Evolutionary conservation across 495 filamentous ascomycete genomes (phyloP), one percentile per base, ranked within the genome.

Genomic region (Lophiotrema nucula): DNA sequence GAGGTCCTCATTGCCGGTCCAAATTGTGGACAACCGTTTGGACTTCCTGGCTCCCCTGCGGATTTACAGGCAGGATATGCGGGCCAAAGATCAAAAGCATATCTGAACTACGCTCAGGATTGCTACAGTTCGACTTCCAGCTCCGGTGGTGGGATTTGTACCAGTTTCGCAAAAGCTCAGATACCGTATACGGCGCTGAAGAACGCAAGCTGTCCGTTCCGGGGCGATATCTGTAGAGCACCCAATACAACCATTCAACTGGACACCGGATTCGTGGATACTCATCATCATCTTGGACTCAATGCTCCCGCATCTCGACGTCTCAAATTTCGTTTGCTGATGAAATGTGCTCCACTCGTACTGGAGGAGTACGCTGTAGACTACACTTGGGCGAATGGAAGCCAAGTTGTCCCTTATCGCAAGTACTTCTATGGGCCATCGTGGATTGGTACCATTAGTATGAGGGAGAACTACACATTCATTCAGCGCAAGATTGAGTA

Each of bases 251-350:
- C 31, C 25, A 27, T 56, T 16, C 23, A 10, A 2, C 6, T 65
- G 10, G 57, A 62, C 23, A 47, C 62, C 3, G 62, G 50, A 5
- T 47, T 13, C 11, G 8, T 65, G 5, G 35, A 62, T 24, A 57
- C 19, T 15, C 22, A 65, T 27, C 10, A 16, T 18, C 24, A 62
- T 35, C 24, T 65, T 11, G 62, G 62, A 26, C 27, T 65, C 16
- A 65, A 65, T 24, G 42, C 50, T 13, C 58, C 42, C 3, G 1
- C 44, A 13, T 25, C 50, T 22, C 19, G 60, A 19, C 12, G 53
- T 13, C 11, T 51, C 11, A 13, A 43, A 18, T 46, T 31, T 26
- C 21, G 42, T 8, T 5, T 8, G 18, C 16, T 13, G 2, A 21
- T 35, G 1, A 39, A 56, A 13, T 56, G 53, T 25, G 53, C 53